Percentiles rank a stretch among this genome's conserved stretches.
phyloP scores from a whole-genome alignment of 768 basidiomycete species.

The Agaricus subrufescens region DNA sequence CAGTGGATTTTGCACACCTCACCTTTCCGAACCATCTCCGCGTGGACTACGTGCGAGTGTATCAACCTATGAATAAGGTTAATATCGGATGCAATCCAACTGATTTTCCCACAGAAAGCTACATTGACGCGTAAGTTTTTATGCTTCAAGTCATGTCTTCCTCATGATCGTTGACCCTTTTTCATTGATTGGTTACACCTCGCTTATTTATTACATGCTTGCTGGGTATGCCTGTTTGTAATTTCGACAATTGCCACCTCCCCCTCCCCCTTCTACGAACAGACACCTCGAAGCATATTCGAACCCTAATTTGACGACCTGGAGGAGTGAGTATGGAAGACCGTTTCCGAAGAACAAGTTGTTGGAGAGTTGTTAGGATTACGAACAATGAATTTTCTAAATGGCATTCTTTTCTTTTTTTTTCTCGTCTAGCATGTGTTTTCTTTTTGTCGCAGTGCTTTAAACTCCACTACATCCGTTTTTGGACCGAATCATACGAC shows the following conservation, averaged over 20 bases:
- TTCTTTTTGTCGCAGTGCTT: too few relatives aligned
- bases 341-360: conserved; percentile 54
- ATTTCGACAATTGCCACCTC: too few relatives aligned
- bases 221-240: neutral
- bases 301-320: conserved; percentile 52
- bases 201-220: neutral
- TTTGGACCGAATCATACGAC: too few relatives aligned
- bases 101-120: conserved; percentile 56
- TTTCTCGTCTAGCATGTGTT: too few relatives aligned
- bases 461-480: too few relatives aligned
- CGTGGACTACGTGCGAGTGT: conserved; percentile 54
- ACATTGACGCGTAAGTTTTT: conserved; percentile 51
- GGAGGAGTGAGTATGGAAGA: conserved; percentile 39
- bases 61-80: conserved; percentile 49
- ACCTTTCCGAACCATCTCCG: conserved; percentile 52
- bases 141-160: neutral
- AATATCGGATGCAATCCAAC: conserved; percentile 70
- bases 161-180: neutral
- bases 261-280: neutral
- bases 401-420: too few relatives aligned
- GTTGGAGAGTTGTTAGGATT: neutral
- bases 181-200: neutral
- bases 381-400: too few relatives aligned
- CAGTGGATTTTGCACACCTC: conserved; percentile 60
- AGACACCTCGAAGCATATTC: conserved; percentile 60